Base-by-base conservation (phyloP, 768 basidiomycete genomes). In the Symmetrospora coprosmae region DNA sequence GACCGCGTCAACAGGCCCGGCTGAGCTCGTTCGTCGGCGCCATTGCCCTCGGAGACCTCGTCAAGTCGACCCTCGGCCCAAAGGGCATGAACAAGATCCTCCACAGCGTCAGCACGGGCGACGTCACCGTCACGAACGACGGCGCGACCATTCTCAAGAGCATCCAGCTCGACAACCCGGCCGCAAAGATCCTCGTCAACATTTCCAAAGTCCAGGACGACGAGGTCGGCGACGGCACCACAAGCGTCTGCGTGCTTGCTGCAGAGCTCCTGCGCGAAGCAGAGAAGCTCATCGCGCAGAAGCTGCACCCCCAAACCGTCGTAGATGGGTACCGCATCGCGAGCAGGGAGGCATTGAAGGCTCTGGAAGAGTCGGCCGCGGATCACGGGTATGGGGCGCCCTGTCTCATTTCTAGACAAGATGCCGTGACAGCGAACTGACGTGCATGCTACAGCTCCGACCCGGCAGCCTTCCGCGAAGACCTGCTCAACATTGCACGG, bases 81-180 rank as follows among this genome's bases (percentile, higher is more conserved):
- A 97, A 99, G 74, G 94, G 94, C 56, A 99, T 97, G 92, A 97
- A 96, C 82, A 97, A 97, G 77, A 97, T 99, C 64, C 81, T 99
- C 16, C 92, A 91, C 73, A 91, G 41, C 88, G 1, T 61, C 37
- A 35, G 47, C 33, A 81, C 84, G 0, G 88, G 89, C 4, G 86
- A 90, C 28, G 86, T 99, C 69, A 94, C 83, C 65, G 92, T 99
- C 48, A 99, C 94, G 11, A 99, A 99, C 74, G 94, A 99, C 72
- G 94, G 94, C 3, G 94, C 94, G 2, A 97, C 94, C 46, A 99
- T 97, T 69, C 80, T 99, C 60, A 97, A 96, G 73, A 83, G 87
- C 47, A 97, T 99, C 69, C 85, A 89, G 68, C 82, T 99, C 65
- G 94, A 99, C 74, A 97, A 99, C 72, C 87, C 94, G 4, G 92